Evolutionary conservation across 148 eudicot species (phyloP).

Genomic region (Heliamphora exappendiculata): DNA sequence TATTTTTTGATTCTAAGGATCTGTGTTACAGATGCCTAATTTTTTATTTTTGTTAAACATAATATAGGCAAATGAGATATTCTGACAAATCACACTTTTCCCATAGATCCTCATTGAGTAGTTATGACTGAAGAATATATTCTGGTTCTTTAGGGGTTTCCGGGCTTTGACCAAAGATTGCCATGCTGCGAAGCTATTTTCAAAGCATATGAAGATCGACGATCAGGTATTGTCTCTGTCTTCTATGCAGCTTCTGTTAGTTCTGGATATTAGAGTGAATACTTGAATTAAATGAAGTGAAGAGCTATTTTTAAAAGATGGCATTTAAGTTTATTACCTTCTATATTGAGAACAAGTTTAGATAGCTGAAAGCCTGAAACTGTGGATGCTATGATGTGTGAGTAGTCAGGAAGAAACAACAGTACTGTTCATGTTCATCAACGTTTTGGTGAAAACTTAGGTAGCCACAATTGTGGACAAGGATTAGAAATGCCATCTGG

Average conservation of each 20-base stretch:
- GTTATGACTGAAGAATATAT: background rate
- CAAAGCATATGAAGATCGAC: conserved; percentile 91
- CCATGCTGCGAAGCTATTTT: conserved; percentile 80
- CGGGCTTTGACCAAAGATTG: conserved; percentile 73
- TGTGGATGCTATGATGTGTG: background rate
- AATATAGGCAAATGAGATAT: background rate
- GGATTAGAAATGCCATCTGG: background rate
- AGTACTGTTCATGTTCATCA: background rate
- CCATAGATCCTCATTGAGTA: conserved; percentile 4
- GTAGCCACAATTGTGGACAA: background rate
- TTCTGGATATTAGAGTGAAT: background rate
- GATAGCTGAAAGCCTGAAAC: background rate
- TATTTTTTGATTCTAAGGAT: background rate
- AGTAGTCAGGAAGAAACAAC: background rate
- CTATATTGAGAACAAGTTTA: background rate
- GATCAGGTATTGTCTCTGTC: conserved; percentile 61
- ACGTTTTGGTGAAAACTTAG: background rate
- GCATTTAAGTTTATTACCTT: background rate
- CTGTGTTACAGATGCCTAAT: background rate
- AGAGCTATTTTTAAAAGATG: background rate
- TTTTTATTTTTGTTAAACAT: background rate
- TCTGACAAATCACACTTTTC: background rate
- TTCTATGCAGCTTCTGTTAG: conserved; percentile 2
- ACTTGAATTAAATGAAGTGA: background rate
- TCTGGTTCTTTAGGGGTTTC: conserved; percentile 48